Base-by-base conservation (phyloP, 1,139 yeast species). In the Hyphopichia wangnamkhiaoensis region DNA sequence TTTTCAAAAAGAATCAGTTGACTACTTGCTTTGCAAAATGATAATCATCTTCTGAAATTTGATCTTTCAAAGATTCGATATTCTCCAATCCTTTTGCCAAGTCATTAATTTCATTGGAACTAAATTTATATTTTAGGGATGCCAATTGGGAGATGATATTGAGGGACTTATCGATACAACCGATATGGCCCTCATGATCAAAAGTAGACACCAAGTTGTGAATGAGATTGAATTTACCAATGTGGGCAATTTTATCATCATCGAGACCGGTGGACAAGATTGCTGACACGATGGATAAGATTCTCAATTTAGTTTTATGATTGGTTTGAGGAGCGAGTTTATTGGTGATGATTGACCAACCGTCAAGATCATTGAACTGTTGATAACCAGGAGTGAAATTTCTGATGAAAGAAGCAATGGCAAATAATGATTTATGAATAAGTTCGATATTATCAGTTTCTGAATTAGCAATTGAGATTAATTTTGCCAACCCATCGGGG, bases 361-460 rank as follows among this genome's bases (percentile, higher is more conserved):
- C 97, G 21, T 75, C 60, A 8, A 63, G 52, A 30, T 68, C 59
- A 33, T 70, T 76, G 53, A 93, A 91, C 41, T 65, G 57, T 7
- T 65, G 59, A 47, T 80, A 82, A 1, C 82, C 84, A 0, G 63
- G 66, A 23, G 68, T 63, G 53, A 80, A 83, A 63, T 93, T 91
- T 53, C 96, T 78, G n/a, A 90, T 61, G 19, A 82, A 68, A 34
- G 84, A 80, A 3, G 95, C 79, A 19, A 93, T 63, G 0, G 97
- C 96, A 56, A 84, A 88, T 24, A 90, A 57, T 0, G 89, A 79
- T 58, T 91, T 91, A 35, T 74, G 59, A 46, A 71, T 69, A 35
- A 82, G 72, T 3, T 69, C 65, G 50, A 38, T 9, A 54, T 7
- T 59, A 53, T 10, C 58, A 55, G 1, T 50, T 8, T 25, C 13